These are phyloP conservation scores for Amniculicola lignicola DNA, from an alignment of 495 filamentous ascomycete genomes.

Conservation along the genomic window DNA sequence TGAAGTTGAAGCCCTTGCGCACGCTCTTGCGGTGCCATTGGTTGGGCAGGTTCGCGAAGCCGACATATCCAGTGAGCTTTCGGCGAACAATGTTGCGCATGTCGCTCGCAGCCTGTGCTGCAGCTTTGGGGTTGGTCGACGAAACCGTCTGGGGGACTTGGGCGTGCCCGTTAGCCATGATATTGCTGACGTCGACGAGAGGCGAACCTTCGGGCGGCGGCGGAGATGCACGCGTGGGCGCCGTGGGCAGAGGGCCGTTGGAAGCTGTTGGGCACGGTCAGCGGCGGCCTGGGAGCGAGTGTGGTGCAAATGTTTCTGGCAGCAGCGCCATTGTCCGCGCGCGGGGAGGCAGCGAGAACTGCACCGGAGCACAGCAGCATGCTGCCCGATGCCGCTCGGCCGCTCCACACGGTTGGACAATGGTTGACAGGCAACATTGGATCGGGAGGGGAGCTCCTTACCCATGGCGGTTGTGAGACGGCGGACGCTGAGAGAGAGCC, in stretches of 20 bases:
- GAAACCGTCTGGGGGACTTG: conserved; percentile 61
- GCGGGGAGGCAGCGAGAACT: too few species aligned
- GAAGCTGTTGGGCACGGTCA: conserved; percentile 25
- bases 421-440: not conserved
- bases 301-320: not conserved
- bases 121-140: conserved; percentile 82
- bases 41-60: conserved; percentile 97
- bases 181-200: conserved; percentile 60
- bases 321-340: not conserved
- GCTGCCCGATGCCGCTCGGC: not conserved
- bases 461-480: conserved; percentile 38
- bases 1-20: conserved; percentile 99
- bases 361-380: not conserved
- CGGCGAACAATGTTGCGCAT: conserved; percentile 96
- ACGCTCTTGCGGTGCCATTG: conserved; percentile 99
- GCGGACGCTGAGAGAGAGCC: conserved; percentile 19
- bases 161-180: conserved; percentile 53
- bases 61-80: conserved; percentile 97
- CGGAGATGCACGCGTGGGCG: conserved; percentile 40
- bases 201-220: conserved; percentile 49
- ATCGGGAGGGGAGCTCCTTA: conserved; percentile 33
- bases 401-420: conserved; percentile 1
- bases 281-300: not conserved
- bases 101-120: conserved; percentile 68
- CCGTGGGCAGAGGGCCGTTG: conserved; percentile 34